Evolutionary conservation across 192 early-diverging fungal species (phyloP).

Genomic region (Mortierella alpina): DNA sequence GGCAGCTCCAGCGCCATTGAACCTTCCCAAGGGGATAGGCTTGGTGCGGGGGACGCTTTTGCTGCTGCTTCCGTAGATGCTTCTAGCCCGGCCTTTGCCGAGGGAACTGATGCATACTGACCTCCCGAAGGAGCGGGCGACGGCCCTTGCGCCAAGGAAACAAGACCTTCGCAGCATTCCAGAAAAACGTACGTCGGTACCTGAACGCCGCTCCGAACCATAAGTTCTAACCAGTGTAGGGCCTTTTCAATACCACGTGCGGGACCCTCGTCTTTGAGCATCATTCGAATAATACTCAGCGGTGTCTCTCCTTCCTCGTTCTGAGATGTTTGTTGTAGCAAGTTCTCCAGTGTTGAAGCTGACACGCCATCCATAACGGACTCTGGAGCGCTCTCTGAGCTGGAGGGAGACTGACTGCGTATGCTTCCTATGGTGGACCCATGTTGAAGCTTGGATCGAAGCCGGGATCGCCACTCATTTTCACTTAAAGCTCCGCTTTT

Average conservation of each 20-base stretch:
- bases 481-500: not conserved
- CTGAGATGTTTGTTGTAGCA: not conserved
- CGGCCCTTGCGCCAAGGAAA: constrained; percentile 1
- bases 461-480: constrained; percentile 25
- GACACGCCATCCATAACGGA: not conserved
- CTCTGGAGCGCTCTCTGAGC: constrained; percentile 1
- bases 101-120: not conserved
- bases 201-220: constrained; percentile 30
- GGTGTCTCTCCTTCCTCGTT: constrained; percentile 13
- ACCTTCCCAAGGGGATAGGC: not conserved
- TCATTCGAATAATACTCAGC: constrained; percentile 5
- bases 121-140: not conserved
- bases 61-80: not conserved
- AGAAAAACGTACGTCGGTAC: constrained; percentile 20
- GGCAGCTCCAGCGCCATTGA: constrained; percentile 2
- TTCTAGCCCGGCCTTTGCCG: not conserved
- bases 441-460: constrained; percentile 19
- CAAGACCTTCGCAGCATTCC: constrained; percentile 20
- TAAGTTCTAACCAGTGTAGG: constrained; percentile 19
- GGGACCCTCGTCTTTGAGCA: constrained; percentile 4
- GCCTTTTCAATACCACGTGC: constrained; percentile 7
- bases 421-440: not conserved
- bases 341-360: not conserved
- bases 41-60: no score
- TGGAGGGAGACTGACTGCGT: constrained; percentile 1